phyloP scores from a whole-genome alignment of 768 basidiomycete genomes.

The Pilatotrama ljubarskyi region DNA sequence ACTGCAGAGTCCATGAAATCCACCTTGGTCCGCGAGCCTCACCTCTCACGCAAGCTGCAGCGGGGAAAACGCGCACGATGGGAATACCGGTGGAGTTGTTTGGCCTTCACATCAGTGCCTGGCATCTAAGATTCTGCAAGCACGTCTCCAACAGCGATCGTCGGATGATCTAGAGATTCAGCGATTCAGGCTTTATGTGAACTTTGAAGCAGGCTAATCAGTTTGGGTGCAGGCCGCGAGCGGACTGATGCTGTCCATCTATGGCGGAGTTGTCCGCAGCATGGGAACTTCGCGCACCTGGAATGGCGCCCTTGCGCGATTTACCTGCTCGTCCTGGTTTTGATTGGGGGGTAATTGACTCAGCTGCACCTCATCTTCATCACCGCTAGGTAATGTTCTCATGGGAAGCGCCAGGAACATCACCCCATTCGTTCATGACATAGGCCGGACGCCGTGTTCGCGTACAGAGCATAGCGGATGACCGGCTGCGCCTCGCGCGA shows the following conservation, averaged over 20 bases:
- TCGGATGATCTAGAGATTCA: background rate
- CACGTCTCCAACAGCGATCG: background rate
- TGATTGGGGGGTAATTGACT: slow-evolving; percentile 4
- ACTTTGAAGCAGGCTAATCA: background rate
- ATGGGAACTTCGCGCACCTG: background rate
- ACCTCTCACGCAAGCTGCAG: too few relatives aligned
- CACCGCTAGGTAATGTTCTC: slow-evolving; percentile 1
- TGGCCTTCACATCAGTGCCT: background rate
- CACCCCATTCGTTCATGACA: slow-evolving; percentile 2
- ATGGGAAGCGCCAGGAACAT: background rate
- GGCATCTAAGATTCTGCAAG: background rate
- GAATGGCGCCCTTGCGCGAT: background rate
- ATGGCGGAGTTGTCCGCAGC: background rate
- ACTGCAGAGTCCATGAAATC: too few relatives aligned
- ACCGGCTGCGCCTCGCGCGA: slow-evolving; percentile 17
- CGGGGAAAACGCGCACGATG: background rate
- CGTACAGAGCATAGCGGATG: background rate
- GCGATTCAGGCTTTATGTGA: background rate
- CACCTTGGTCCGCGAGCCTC: too few relatives aligned
- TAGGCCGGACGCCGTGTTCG: background rate
- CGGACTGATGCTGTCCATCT: background rate
- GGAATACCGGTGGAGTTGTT: background rate
- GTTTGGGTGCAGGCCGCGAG: background rate
- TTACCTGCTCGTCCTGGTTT: background rate
- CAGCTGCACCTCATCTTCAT: slow-evolving; percentile 1